Base-by-base conservation (phyloP, 1,284 basidiomycete species). In the Ceraceosorus guamensis region DNA sequence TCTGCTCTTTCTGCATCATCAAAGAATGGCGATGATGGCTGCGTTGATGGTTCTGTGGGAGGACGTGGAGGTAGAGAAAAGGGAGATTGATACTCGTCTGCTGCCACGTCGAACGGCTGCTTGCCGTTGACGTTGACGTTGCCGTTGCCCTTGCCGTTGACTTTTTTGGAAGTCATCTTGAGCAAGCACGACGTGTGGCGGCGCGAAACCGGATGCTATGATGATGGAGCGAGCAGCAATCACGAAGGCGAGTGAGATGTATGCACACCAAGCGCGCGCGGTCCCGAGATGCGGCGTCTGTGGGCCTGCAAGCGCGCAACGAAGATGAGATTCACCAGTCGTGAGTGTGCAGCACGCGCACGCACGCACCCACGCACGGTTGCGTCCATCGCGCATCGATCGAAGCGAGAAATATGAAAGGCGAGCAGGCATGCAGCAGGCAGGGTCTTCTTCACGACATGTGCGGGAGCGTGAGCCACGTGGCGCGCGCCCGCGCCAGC, bases 1-100 rank as follows among this genome's bases (percentile, higher is more conserved):
- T 73, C 73, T 8, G 55, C 52, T 18, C 63, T 50, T 51, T 75
- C 73, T 16, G 61, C 56, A n/a, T 73, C 71, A 59, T 67, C 70
- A 51, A 75, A 75, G 56, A 71, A 75, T 6, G 70, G 70, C 11
- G 71, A 69, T 0, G 67, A 62, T 11, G 63, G 57, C 24, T 24
- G 24, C 24, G 24, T 24, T 24, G 24, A 24, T 24, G 24, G 24
- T 24, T 24, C 24, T 24, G 24, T 24, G 8, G 61, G 47, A 13
- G 39, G 39, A 16, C 39, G 39, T 16, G 39, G 39, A 11, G 39
- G 39, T 16, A 41, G 39, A 11, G 39, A 41, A 16, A 41, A 41
- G 11, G 39, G 39, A 11, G 39, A 41, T 16, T 41, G 39, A 3
- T 41, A 41, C 39, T 41, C 39, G 39, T 41, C 39, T 11, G 39